Evolutionary conservation across 441 rosid genomes (phyloP).

Genomic region (Theobroma grandiflorum): DNA sequence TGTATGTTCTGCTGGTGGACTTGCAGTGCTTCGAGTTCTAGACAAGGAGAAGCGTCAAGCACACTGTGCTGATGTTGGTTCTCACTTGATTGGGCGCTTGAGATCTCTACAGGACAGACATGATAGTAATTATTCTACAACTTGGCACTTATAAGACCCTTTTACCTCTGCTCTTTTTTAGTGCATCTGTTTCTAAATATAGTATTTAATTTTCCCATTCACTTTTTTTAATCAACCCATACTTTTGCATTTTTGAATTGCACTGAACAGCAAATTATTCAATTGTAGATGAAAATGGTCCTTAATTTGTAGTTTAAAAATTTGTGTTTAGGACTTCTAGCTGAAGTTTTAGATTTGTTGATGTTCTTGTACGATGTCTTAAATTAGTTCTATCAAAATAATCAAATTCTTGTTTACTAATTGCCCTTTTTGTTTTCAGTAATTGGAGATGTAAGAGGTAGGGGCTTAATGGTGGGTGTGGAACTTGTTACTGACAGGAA

Average conservation of each 20-base stretch:
- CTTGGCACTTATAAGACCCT: conserved; percentile 9
- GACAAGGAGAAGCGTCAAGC: conserved; percentile 85
- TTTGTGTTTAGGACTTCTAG: background rate
- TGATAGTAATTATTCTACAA: conserved; percentile 61
- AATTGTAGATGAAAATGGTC: background rate
- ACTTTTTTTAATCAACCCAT: background rate
- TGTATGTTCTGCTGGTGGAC: conserved; percentile 95
- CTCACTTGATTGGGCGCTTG: conserved; percentile 71
- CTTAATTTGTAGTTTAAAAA: background rate
- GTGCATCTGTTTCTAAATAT: background rate
- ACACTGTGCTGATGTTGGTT: conserved; percentile 78
- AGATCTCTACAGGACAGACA: conserved; percentile 70
- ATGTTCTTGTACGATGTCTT: background rate
- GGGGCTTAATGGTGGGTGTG: conserved; percentile 85
- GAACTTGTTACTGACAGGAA: conserved; percentile 81
- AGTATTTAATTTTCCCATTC: background rate
- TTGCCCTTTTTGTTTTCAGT: conserved; percentile 49
- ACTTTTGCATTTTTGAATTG: conserved; percentile 13
- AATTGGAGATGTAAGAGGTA: conserved; percentile 91
- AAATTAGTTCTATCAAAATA: background rate
- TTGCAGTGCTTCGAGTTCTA: conserved; percentile 78
- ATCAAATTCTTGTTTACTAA: background rate
- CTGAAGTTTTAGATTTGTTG: background rate
- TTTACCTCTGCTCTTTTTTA: background rate
- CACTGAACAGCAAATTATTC: background rate